Base-by-base conservation (phyloP, 2,329 filamentous ascomycete species). In the Botrytis fragariae region DNA sequence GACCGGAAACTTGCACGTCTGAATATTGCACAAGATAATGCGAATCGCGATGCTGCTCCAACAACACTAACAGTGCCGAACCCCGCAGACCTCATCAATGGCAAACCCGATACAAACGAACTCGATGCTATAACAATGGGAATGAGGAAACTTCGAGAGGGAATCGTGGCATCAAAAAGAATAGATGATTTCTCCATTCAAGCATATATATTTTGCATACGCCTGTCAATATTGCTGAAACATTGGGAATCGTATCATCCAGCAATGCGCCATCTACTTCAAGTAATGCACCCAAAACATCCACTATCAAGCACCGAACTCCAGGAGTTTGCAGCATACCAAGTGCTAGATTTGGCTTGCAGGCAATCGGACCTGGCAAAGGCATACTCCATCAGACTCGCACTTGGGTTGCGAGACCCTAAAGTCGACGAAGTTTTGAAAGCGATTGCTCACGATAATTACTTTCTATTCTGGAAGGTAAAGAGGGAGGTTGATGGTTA, bases 191-290 rank as follows among this genome's bases (percentile, higher is more conserved):
- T 99, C 82, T 91, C 95, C 1, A 90, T 92, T n/a, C 91, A 94
- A 77, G 93, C 91, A 25, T 97, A 98, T 83, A 90, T 97, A 75
- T 98, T 98, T 85, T 94, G 93, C 79, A 93, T 97, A 78, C 92
- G 95, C 72, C 87, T 95, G 39, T 91, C 93, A 37, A 91, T 99
- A 75, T 88, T 97, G 48, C 90, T 92, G 73, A 90, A 91, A 76
- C 91, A 97, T 78, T 92, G 92, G 77, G 93, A 97, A 77, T 94
- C 94, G 1, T 99, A 98, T 82, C 92, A 95, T 76, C 94, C 95
- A 0, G 94, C 95, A 1, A 88, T 98, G 35, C 87, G 92, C 57
- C 90, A 97, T 78, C 87, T 98, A 3, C 85, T 99, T 20, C 87
- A 90, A 62, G 83, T 84, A 12, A 90, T 98, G 75, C 92, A 97